Percentiles rank a stretch among this genome's conserved stretches.
These are phyloP conservation scores for Microdochium trichocladiopsis DNA, from an alignment of 2,329 filamentous ascomycete genomes.

Conservation along the genomic window DNA sequence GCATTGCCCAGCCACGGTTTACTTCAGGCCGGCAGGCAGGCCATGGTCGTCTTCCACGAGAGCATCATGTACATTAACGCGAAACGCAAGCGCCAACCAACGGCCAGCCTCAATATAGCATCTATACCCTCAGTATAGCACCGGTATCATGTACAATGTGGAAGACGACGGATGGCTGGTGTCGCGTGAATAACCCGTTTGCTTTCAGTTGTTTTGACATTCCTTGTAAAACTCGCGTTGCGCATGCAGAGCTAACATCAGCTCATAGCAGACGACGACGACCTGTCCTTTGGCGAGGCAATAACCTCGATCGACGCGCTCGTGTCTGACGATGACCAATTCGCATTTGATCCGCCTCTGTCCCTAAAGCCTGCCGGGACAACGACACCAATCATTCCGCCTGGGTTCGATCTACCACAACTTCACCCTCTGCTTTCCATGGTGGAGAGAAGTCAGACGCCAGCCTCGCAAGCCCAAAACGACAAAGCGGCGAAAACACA, in stretches of 20 bases:
- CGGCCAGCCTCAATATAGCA: constrained; percentile 36
- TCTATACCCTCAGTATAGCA: constrained; percentile 1
- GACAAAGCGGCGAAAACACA: not conserved
- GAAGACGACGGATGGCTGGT: constrained; percentile 56
- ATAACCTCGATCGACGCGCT: constrained; percentile 60
- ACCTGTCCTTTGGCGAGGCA: constrained; percentile 54
- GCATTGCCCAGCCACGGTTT: constrained; percentile 14
- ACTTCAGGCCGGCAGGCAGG: constrained; percentile 51
- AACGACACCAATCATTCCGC: constrained; percentile 25
- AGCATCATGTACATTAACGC: constrained; percentile 61
- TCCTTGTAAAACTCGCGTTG: constrained; percentile 13
- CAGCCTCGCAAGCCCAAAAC: not conserved
- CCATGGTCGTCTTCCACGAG: constrained; percentile 64
- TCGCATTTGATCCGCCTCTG: constrained; percentile 7
- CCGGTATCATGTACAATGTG: constrained; percentile 28
- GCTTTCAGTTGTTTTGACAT: constrained; percentile 17
- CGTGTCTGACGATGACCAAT: constrained; percentile 46
- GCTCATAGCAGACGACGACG: constrained; percentile 51
- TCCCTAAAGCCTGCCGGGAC: constrained; percentile 10
- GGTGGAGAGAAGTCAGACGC: not conserved
- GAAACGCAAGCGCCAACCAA: constrained; percentile 28
- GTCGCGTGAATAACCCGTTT: constrained; percentile 27
- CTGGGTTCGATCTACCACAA: not conserved
- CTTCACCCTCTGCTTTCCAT: not conserved
- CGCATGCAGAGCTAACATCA: constrained; percentile 25